Percentiles rank a stretch among this genome's conserved stretches.
Conservation (phyloP, 148 eudicot genomes). For the Pharnaceum exiguum region DNA sequence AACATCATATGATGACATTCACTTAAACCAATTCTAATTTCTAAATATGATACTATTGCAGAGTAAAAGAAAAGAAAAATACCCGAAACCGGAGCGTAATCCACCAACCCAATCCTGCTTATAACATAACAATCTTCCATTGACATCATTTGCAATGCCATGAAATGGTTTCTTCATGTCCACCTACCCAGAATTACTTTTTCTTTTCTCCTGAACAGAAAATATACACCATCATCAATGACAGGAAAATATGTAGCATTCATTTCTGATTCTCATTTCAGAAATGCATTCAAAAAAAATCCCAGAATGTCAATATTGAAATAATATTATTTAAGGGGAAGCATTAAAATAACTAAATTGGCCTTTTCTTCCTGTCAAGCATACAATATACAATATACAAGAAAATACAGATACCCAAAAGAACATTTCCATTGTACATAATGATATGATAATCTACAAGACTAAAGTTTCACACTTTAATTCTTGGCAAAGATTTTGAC, state of each 20-base stretch:
- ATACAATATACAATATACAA: too few relatives aligned
- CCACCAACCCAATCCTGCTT: slow-evolving; percentile 62
- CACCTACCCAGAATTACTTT: slow-evolving; percentile 9
- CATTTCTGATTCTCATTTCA: background rate
- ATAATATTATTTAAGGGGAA: too few relatives aligned
- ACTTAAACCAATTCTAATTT: too few relatives aligned
- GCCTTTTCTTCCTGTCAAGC: too few relatives aligned
- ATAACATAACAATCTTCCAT: slow-evolving; percentile 53
- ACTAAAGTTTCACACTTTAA: too few relatives aligned
- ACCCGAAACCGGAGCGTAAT: slow-evolving; percentile 52
- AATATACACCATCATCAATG: background rate
- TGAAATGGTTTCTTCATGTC: slow-evolving; percentile 34
- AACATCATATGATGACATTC: background rate
- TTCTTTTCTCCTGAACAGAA: background rate
- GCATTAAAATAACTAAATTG: too few relatives aligned
- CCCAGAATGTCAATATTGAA: too few relatives aligned
- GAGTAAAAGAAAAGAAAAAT: background rate
- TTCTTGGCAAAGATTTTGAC: too few relatives aligned
- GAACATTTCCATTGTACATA: too few relatives aligned
- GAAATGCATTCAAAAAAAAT: background rate
- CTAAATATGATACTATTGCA: background rate
- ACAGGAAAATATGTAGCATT: background rate
- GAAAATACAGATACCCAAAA: too few relatives aligned
- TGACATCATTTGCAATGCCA: slow-evolving; percentile 45
- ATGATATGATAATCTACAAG: too few relatives aligned